Conservation (phyloP, 2,329 filamentous ascomycete species). For the Nothophoma quercina region DNA sequence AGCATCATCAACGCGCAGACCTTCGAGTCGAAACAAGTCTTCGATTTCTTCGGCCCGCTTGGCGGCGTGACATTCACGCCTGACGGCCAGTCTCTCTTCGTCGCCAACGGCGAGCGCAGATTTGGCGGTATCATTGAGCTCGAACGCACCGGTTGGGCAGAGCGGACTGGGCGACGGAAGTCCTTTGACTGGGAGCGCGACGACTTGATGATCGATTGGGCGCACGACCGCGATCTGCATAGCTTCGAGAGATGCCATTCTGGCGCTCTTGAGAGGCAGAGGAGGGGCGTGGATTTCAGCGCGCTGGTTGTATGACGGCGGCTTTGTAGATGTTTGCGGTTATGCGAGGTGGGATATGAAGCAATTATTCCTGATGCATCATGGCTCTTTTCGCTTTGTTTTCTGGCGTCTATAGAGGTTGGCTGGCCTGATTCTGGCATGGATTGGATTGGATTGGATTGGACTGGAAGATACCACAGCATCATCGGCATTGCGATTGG, state of each 20-base stretch:
- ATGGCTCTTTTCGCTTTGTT: background rate
- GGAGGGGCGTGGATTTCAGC: constrained; percentile 37
- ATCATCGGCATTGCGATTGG: constrained; percentile 20
- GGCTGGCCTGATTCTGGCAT: constrained; percentile 2
- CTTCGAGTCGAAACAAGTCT: constrained; percentile 70
- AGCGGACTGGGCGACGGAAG: constrained; percentile 17
- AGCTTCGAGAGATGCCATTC: constrained; percentile 17
- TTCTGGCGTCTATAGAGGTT: background rate
- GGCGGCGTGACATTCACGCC: constrained; percentile 72
- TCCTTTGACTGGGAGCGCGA: constrained; percentile 15
- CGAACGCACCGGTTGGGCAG: constrained; percentile 55
- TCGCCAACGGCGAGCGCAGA: constrained; percentile 70
- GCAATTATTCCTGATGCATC: constrained; percentile 11
- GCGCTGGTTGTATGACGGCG: constrained; percentile 36
- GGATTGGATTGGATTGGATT: background rate
- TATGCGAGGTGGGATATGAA: background rate
- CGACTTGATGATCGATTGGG: constrained; percentile 34
- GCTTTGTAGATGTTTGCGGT: constrained; percentile 39
- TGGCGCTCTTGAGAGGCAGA: constrained; percentile 25
- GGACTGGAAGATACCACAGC: constrained; percentile 19
- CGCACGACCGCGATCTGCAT: constrained; percentile 27
- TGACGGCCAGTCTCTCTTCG: constrained; percentile 71
- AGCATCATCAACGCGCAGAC: constrained; percentile 73
- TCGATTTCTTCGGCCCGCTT: constrained; percentile 79
- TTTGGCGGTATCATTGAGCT: constrained; percentile 73